Conservation (phyloP, 257 asterid genomes). For the Linderniella brevidens region DNA sequence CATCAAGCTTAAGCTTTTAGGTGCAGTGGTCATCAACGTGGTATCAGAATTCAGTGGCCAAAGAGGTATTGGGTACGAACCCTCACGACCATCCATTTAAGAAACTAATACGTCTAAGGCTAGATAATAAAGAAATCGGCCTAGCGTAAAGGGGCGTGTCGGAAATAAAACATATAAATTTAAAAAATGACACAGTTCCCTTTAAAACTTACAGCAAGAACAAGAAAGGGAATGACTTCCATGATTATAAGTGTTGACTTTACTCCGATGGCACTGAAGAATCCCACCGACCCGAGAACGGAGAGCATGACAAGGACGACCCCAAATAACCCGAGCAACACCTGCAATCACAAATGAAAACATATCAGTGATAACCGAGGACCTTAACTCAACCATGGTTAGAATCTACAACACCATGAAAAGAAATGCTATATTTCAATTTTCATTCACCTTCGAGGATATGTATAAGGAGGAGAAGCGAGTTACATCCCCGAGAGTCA, state of each 20-base stretch:
- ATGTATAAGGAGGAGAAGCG: conserved; percentile 59
- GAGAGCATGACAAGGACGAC: conserved; percentile 93
- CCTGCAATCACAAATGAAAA: conserved; percentile 27
- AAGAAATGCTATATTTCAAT: background rate
- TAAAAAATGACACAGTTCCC: too few species aligned
- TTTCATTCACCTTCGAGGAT: conserved; percentile 74
- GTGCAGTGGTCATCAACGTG: too few species aligned
- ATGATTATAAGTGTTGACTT: conserved; percentile 91
- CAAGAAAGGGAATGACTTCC: conserved; percentile 99
- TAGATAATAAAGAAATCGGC: too few species aligned
- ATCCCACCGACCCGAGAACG: conserved; percentile 95
- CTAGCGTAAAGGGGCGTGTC: too few species aligned
- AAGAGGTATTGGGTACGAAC: too few species aligned
- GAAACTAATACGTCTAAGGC: too few species aligned
- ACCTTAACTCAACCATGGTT: background rate
- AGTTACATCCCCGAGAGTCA: conserved; percentile 89
- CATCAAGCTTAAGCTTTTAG: too few species aligned
- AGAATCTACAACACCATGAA: background rate
- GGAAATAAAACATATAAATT: too few species aligned
- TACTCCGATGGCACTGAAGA: conserved; percentile 89
- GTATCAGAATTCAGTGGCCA: too few species aligned
- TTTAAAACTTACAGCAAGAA: conserved; percentile 76
- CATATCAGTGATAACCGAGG: background rate
- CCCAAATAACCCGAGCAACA: conserved; percentile 89
- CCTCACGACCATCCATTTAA: too few species aligned